phyloP scores from a whole-genome alignment of 192 early-diverging fungal genomes.

The Hyaloraphidium curvatum region DNA sequence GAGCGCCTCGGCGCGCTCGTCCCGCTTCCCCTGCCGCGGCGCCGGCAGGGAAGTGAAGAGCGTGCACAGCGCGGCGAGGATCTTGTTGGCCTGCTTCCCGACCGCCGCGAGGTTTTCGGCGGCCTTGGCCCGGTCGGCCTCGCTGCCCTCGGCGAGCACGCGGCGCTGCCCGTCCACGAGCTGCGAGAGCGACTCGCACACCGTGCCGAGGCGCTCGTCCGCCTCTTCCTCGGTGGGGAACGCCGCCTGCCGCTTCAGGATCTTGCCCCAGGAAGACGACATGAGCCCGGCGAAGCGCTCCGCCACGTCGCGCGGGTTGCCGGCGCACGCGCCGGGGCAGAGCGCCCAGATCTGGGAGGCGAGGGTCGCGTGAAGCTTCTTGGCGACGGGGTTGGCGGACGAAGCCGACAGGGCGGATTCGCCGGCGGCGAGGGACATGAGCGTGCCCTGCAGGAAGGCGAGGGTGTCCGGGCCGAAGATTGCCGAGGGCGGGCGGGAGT shows the following conservation, averaged over 20 bases:
- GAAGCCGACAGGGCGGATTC: no score
- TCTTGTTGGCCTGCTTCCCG: constrained; percentile 14
- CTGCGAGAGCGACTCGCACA: constrained; percentile 52
- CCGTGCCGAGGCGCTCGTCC: constrained; percentile 51
- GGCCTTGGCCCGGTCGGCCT: constrained; percentile 9
- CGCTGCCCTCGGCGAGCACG: constrained; percentile 14
- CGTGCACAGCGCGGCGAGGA: constrained; percentile 29
- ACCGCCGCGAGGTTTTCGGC: constrained; percentile 7
- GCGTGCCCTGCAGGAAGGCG: constrained; percentile 37
- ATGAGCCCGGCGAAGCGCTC: constrained; percentile 16
- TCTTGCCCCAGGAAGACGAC: constrained; percentile 51
- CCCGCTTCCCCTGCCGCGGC: constrained; percentile 6
- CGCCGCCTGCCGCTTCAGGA: constrained; percentile 29
- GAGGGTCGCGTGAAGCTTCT: constrained; percentile 70
- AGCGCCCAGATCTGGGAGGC: constrained; percentile 75
- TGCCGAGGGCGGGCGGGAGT: constrained; percentile 17
- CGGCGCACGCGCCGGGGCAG: constrained; percentile 59
- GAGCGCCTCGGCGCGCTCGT: constrained; percentile 4
- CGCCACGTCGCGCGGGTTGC: constrained; percentile 53
- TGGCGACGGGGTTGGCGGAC: constrained; percentile 68
- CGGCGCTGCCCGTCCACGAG: constrained; percentile 19
- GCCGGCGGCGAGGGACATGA: no score
- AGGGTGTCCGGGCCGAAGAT: constrained; percentile 27
- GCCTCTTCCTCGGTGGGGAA: constrained; percentile 25
- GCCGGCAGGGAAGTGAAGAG: constrained; percentile 19